Evolutionary conservation across 345 rosid genomes (phyloP).

Genomic region (Diplotaxis tenuifolia): DNA sequence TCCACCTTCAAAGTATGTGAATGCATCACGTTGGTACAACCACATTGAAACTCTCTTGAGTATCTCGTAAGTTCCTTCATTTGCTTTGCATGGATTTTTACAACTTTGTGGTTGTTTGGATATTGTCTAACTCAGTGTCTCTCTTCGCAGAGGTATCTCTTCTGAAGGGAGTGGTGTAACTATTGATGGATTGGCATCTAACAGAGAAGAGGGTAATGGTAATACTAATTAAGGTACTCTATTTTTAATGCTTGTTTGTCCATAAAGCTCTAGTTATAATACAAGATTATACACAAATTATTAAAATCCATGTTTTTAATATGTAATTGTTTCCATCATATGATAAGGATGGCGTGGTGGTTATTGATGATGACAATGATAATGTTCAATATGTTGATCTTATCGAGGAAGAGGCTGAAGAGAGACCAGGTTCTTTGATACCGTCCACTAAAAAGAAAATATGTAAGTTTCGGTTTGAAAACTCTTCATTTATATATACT

Average conservation of each 20-base stretch:
- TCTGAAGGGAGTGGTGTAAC: background rate
- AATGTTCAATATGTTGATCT: background rate
- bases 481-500: background rate
- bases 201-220: background rate
- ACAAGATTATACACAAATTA: background rate
- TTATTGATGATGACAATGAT: background rate
- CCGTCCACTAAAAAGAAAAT: background rate
- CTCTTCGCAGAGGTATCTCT: background rate
- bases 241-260: no score
- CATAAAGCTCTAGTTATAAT: background rate
- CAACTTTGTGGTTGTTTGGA: no score
- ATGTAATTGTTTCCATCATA: background rate
- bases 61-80: background rate
- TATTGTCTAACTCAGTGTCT: background rate
- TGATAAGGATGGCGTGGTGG: background rate
- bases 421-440: background rate
- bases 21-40: background rate
- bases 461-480: background rate
- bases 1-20: background rate
- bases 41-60: background rate
- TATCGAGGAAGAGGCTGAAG: background rate
- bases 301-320: background rate
- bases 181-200: no score
- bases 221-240: background rate
- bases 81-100: no score